Percentiles rank a stretch among this genome's conserved stretches.
phyloP scores from a whole-genome alignment of 2,329 filamentous ascomycete species.

The Zymoseptoria passerinii region DNA sequence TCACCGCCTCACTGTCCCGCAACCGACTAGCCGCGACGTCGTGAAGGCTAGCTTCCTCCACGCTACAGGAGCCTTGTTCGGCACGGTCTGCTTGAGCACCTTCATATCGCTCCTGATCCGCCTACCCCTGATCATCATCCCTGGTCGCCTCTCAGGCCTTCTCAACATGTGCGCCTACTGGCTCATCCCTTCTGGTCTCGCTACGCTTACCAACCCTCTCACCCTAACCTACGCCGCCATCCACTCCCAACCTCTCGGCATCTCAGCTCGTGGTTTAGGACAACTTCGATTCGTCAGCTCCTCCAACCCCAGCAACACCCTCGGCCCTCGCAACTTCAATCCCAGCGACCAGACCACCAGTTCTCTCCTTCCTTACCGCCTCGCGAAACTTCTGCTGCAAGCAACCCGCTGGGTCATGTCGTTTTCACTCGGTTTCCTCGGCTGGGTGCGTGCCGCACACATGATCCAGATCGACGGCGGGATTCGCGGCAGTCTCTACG shows the following conservation, averaged over 20 bases:
- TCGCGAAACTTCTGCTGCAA: constrained; percentile 85
- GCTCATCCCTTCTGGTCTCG: constrained; percentile 75
- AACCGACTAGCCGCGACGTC: constrained; percentile 69
- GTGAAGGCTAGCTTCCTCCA: constrained; percentile 77
- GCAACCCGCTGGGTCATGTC: constrained; percentile 89
- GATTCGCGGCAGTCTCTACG: constrained; percentile 73
- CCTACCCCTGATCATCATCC: constrained; percentile 76
- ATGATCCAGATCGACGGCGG: constrained; percentile 55
- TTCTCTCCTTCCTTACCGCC: constrained; percentile 59
- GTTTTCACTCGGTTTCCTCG: constrained; percentile 79
- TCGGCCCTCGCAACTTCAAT: constrained; percentile 31
- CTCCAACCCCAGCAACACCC: constrained; percentile 62
- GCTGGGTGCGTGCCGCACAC: constrained; percentile 91
- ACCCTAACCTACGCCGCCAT: constrained; percentile 90
- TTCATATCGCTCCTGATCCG: constrained; percentile 72
- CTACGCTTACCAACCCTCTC: constrained; percentile 80
- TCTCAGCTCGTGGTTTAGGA: constrained; percentile 69
- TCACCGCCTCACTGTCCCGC: constrained; percentile 73
- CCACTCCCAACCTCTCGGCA: constrained; percentile 73
- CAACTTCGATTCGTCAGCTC: constrained; percentile 74
- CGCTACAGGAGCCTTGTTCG: constrained; percentile 77
- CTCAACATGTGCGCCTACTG: constrained; percentile 66
- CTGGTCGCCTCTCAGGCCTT: constrained; percentile 61
- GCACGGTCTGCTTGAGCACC: constrained; percentile 83
- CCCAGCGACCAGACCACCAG: constrained; percentile 24